These are phyloP conservation scores for Pestalotiopsis sp. DNA, from an alignment of 2,329 filamentous ascomycete genomes.

Conservation along the genomic window DNA sequence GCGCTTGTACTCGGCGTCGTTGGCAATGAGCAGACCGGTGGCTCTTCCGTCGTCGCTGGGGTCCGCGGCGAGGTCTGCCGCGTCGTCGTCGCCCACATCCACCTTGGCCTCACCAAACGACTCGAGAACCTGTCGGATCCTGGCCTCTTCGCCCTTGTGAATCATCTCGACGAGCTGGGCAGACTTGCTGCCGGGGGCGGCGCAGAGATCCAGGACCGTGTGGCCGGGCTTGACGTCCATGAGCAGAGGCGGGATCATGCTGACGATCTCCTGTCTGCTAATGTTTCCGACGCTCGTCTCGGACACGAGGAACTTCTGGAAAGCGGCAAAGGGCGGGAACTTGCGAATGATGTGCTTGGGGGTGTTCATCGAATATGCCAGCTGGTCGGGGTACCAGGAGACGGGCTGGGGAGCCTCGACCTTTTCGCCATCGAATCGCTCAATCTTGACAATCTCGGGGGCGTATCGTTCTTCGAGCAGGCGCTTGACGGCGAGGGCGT, in stretches of 20 bases:
- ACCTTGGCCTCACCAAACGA: conserved; percentile 47
- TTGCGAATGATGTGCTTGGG: conserved; percentile 95
- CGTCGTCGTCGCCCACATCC: conserved; percentile 55
- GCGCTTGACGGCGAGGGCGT: conserved; percentile 90
- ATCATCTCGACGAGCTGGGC: conserved; percentile 94
- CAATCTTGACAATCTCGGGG: conserved; percentile 84
- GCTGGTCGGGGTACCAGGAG: conserved; percentile 89
- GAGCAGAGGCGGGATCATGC: conserved; percentile 96
- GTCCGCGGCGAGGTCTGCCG: conserved; percentile 57
- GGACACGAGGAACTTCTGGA: conserved; percentile 97
- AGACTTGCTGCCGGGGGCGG: conserved; percentile 95
- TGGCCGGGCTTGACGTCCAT: conserved; percentile 91
- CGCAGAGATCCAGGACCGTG: conserved; percentile 93
- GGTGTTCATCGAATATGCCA: conserved; percentile 98
- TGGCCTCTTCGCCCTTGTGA: conserved; percentile 87
- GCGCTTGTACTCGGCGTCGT: conserved; percentile 95
- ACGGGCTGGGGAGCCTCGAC: conserved; percentile 84
- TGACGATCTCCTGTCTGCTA: conserved; percentile 94
- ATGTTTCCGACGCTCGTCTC: conserved; percentile 98
- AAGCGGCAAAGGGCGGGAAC: conserved; percentile 90
- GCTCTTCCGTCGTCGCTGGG: conserved; percentile 79
- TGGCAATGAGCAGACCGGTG: conserved; percentile 90
- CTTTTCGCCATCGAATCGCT: conserved; percentile 77
- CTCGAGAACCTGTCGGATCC: conserved; percentile 73
- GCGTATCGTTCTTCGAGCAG: conserved; percentile 88